Evolutionary conservation across 192 early-diverging fungal species (phyloP).

Genomic region (Backusella tuberculispora): DNA sequence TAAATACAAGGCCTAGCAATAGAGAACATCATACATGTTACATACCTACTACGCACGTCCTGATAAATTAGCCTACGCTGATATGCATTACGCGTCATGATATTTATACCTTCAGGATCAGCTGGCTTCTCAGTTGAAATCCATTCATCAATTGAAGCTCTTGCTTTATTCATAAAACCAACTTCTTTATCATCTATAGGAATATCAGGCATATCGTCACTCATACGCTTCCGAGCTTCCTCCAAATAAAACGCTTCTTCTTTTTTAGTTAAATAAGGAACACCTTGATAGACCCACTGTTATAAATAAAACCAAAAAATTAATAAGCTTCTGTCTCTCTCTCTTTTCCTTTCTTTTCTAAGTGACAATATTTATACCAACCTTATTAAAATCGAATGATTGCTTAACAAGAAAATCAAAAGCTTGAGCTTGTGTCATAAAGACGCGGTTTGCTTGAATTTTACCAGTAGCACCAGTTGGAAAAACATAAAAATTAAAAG

Average conservation of each 20-base stretch:
- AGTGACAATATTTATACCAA: background rate
- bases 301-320: background rate
- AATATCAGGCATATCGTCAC: slow-evolving; percentile 46
- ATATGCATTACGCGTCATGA: slow-evolving; percentile 48
- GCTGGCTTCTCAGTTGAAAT: slow-evolving; percentile 39
- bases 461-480: slow-evolving; percentile 47
- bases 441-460: slow-evolving; percentile 50
- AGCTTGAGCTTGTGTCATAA: slow-evolving; percentile 52
- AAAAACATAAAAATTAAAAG: slow-evolving; percentile 73
- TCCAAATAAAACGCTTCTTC: slow-evolving; percentile 49
- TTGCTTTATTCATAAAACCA: slow-evolving; percentile 49
- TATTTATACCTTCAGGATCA: slow-evolving; percentile 43
- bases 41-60: slow-evolving; percentile 55
- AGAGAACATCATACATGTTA: background rate
- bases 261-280: slow-evolving; percentile 58
- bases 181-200: slow-evolving; percentile 52
- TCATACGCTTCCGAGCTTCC: slow-evolving; percentile 28
- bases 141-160: slow-evolving; percentile 46
- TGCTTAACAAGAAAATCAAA: slow-evolving; percentile 60
- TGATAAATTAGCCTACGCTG: slow-evolving; percentile 66
- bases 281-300: slow-evolving; percentile 52
- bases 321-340: background rate
- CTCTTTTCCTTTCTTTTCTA: background rate
- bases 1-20: background rate
- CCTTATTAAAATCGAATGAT: slow-evolving; percentile 70